Conservation (phyloP, 768 basidiomycete species). For the Daedaleopsis sinensis region DNA sequence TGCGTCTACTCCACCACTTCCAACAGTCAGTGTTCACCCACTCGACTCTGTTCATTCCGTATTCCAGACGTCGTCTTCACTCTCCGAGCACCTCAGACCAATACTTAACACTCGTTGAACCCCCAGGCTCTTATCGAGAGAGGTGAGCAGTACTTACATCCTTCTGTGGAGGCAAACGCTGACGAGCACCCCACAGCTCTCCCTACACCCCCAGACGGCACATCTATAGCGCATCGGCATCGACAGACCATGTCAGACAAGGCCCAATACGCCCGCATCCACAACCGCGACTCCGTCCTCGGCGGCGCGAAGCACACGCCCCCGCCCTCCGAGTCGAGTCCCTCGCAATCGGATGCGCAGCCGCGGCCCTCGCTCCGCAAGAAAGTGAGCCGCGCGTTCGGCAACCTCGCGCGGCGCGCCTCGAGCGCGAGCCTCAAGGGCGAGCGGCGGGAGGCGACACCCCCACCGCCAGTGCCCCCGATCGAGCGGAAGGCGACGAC, state of each 20-base stretch:
- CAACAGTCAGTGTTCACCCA: too few relatives aligned
- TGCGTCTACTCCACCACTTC: too few relatives aligned
- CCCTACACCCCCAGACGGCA: not conserved
- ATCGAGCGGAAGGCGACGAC: not conserved
- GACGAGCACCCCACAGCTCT: not conserved
- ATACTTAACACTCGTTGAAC: too few relatives aligned
- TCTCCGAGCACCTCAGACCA: too few relatives aligned
- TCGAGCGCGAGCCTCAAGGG: not conserved
- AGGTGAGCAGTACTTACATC: too few relatives aligned
- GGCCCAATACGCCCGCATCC: slow-evolving; percentile 1
- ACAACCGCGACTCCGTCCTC: not conserved
- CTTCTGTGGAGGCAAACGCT: not conserved
- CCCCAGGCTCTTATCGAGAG: too few relatives aligned
- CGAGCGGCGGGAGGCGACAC: not conserved
- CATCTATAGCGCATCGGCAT: not conserved
- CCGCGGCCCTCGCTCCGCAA: slow-evolving; percentile 3
- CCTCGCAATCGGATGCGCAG: not conserved
- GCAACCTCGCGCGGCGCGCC: not conserved
- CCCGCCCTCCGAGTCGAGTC: not conserved
- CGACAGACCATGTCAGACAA: not conserved
- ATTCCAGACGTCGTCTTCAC: too few relatives aligned
- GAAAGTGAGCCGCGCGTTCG: slow-evolving; percentile 7
- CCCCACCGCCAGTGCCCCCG: not conserved
- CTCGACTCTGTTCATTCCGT: too few relatives aligned
- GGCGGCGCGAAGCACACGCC: not conserved